phyloP scores from a whole-genome alignment of 345 rosid species.

The Geranium rotundifolium region DNA sequence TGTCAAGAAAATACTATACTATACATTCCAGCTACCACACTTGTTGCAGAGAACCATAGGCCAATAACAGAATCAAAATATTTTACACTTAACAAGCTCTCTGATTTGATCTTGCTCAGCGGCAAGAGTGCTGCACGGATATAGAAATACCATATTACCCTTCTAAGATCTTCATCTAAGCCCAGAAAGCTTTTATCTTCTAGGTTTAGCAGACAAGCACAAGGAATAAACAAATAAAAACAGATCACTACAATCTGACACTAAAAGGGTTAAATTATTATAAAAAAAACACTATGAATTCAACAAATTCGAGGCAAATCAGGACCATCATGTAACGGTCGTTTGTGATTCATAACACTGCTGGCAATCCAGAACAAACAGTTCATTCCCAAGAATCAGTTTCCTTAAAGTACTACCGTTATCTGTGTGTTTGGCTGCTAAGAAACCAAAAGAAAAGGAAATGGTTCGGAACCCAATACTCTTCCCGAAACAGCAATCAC shows the following conservation, averaged over 20 bases:
- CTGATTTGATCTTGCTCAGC: background rate
- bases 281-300: background rate
- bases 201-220: background rate
- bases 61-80: background rate
- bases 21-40: background rate
- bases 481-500: background rate
- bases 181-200: background rate
- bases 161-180: background rate
- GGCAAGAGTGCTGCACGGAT: background rate
- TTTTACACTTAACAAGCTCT: background rate
- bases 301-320: background rate
- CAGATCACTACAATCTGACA: background rate
- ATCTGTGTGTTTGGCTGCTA: slow-evolving; percentile 7
- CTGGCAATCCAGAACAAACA: background rate
- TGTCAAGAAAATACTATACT: no score
- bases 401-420: background rate
- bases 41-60: background rate
- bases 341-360: background rate
- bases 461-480: background rate
- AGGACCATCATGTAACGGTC: background rate
- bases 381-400: no score
- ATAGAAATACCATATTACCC: background rate
- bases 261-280: background rate
- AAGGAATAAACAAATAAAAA: background rate
- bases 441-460: slow-evolving; percentile 1